Base-by-base conservation (phyloP, 768 basidiomycete species). In the Royoungia palumana region DNA sequence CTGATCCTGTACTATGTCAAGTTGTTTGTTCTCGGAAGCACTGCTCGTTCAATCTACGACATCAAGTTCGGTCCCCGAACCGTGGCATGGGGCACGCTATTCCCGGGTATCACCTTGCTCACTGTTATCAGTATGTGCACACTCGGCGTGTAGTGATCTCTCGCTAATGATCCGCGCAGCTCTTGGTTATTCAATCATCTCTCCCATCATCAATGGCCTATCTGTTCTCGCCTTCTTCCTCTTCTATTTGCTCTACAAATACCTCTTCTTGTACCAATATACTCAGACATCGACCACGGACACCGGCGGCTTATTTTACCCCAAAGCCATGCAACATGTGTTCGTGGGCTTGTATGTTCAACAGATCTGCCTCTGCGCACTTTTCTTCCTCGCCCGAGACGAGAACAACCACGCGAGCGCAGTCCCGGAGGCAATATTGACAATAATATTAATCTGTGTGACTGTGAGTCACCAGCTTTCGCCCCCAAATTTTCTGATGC, bases 341-440 rank as follows among this genome's bases (percentile, higher is more conserved):
- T 97, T 98, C 56, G 91, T 94, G 19, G 96, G 95, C 4, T 59
- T 98, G 64, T 99, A 99, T 64, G 77, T 99, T 38, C 81, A 94
- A 65, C 85, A 96, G 41, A 60, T 97, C 41, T 93, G 89, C 64
- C 72, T 96, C 30, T 78, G 79, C 27, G 89, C 88, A 4, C 70
- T 97, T 53, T 96, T 98, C 79, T 97, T 99, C 85, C 77, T 99
- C 8, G 81, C 85, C 1, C 73, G 70, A 45, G 70, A 92, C 55
- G 59, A 70, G 20, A 71, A 82, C 24, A 51, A 67, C 0, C 72
- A 83, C 0, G 65, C 81, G 1, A 77, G 77, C 22, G 81, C 89
- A 1, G 47, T 88, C 0, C 76, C 88, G 0, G 79, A 96, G 67
- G 96, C 85, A 10, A 83, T 78, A 25, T 66, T 96, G 44, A 91